Evolutionary conservation across 495 filamentous ascomycete genomes (phyloP).

Genomic region (Aspergillus nidulans): DNA sequence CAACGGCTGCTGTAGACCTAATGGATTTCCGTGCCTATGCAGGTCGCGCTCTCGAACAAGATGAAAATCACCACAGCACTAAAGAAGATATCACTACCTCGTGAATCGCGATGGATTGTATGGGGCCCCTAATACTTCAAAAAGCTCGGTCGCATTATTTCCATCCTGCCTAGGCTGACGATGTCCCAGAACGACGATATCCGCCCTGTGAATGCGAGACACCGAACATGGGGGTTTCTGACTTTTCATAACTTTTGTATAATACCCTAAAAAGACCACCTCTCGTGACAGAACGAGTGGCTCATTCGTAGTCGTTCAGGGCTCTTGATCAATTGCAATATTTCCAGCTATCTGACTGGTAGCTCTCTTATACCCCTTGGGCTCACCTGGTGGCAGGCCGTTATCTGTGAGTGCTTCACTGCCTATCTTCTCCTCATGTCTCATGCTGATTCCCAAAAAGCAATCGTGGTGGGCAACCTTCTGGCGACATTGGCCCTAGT

Average conservation of each 20-base stretch:
- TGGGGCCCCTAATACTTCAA: background rate
- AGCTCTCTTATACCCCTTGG: background rate
- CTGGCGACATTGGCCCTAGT: background rate
- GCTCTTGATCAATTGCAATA: background rate
- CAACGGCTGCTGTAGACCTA: too few relatives aligned
- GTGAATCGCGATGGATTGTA: too few relatives aligned
- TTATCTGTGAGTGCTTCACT: background rate
- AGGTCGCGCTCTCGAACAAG: too few relatives aligned
- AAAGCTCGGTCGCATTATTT: too few relatives aligned
- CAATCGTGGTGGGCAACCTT: background rate
- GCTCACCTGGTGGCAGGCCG: background rate
- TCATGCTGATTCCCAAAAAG: background rate
- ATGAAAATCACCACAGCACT: too few relatives aligned
- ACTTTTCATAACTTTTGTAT: background rate
- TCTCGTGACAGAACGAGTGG: background rate
- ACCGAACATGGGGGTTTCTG: background rate
- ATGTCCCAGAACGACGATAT: background rate
- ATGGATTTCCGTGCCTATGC: too few relatives aligned
- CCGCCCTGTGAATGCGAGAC: background rate
- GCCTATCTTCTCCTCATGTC: background rate
- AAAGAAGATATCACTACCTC: too few relatives aligned
- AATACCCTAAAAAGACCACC: background rate
- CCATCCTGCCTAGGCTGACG: too few relatives aligned
- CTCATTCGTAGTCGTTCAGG: too few relatives aligned
- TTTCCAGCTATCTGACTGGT: background rate